A percentile compares a stretch with the other conserved stretches of the same genome.
phyloP scores from a whole-genome alignment of 2,329 filamentous ascomycete species.

The Incumbomyces delicatus region DNA sequence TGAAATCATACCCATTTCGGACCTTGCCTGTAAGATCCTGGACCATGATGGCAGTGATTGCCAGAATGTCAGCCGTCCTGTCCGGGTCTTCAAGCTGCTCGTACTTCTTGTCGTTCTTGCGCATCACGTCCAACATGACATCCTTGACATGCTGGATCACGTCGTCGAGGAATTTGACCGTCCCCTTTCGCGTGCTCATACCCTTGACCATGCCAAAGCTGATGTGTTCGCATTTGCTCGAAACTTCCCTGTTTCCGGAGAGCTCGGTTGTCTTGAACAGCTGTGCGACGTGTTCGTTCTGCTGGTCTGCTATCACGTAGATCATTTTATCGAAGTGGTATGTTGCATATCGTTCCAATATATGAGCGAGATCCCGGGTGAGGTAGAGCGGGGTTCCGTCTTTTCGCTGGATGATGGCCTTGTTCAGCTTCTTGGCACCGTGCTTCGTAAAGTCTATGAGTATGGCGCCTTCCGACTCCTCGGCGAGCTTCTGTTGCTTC shows the following conservation, averaged over 20 bases:
- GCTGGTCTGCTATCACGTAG: conserved; percentile 55
- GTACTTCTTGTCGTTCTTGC: conserved; percentile 82
- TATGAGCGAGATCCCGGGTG: conserved; percentile 59
- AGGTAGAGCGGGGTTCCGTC: conserved; percentile 60
- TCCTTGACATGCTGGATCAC: conserved; percentile 73
- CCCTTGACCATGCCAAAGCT: conserved; percentile 59
- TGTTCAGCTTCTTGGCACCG: conserved; percentile 56
- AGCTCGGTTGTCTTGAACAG: conserved; percentile 56
- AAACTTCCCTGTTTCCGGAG: conserved; percentile 51
- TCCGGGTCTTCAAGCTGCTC: conserved; percentile 75
- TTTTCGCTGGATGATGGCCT: conserved; percentile 56
- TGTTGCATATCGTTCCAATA: conserved; percentile 51
- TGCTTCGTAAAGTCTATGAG: conserved; percentile 63
- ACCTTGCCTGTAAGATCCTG: conserved; percentile 94
- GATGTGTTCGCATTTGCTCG: conserved; percentile 51
- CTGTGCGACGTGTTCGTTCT: conserved; percentile 55
- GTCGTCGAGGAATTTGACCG: conserved; percentile 64
- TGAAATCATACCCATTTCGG: conserved; percentile 56
- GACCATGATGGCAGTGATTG: conserved; percentile 93
- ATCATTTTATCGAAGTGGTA: conserved; percentile 60
- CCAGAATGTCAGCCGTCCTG: conserved; percentile 73
- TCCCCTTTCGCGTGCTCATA: conserved; percentile 57
- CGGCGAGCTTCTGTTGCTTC: conserved; percentile 50
- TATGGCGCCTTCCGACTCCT: conserved; percentile 56
- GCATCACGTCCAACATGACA: conserved; percentile 98